Evolutionary conservation across 1,284 basidiomycete species (phyloP).

Genomic region (Cryptococcus sp.): DNA sequence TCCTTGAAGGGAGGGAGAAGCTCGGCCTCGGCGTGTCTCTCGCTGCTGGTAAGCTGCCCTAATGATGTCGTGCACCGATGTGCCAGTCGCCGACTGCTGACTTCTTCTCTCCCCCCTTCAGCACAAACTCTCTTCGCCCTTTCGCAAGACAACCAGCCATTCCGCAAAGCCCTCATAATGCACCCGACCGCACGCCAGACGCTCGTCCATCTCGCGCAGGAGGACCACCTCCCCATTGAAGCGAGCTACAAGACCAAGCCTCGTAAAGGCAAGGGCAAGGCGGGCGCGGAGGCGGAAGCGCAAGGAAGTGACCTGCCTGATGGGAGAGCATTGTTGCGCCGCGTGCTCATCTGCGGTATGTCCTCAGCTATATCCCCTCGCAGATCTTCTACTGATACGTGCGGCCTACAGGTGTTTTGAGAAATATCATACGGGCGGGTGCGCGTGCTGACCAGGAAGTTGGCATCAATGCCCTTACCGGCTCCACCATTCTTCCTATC

Average conservation of each 20-base stretch:
- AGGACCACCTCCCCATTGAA: conserved; percentile 36
- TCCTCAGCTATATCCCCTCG: no score
- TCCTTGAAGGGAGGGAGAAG: conserved; percentile 64
- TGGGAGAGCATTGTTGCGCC: conserved; percentile 54
- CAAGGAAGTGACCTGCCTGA: conserved; percentile 38
- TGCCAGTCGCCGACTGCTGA: background rate
- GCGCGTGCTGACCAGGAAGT: conserved; percentile 63
- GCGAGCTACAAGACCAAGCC: conserved; percentile 52
- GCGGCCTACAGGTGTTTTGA: conserved; percentile 66
- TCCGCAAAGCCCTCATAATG: conserved; percentile 60
- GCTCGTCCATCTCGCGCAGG: conserved; percentile 64
- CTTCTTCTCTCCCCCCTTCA: conserved; percentile 44
- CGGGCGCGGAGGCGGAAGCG: conserved; percentile 14
- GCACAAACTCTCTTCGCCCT: conserved; percentile 87
- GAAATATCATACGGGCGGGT: conserved; percentile 65
- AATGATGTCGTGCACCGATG: background rate
- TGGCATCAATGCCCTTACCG: conserved; percentile 44
- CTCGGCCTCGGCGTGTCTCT: conserved; percentile 67
- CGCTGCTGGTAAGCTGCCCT: conserved; percentile 63
- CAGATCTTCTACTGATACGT: no score
- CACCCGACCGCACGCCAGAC: conserved; percentile 65
- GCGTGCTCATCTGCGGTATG: conserved; percentile 69
- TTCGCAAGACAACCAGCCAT: conserved; percentile 77
- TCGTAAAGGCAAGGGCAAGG: conserved; percentile 41
- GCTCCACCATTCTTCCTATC: conserved; percentile 68